phyloP scores from a whole-genome alignment of 2,329 filamentous ascomycete genomes.

The Clarireedia paspali region DNA sequence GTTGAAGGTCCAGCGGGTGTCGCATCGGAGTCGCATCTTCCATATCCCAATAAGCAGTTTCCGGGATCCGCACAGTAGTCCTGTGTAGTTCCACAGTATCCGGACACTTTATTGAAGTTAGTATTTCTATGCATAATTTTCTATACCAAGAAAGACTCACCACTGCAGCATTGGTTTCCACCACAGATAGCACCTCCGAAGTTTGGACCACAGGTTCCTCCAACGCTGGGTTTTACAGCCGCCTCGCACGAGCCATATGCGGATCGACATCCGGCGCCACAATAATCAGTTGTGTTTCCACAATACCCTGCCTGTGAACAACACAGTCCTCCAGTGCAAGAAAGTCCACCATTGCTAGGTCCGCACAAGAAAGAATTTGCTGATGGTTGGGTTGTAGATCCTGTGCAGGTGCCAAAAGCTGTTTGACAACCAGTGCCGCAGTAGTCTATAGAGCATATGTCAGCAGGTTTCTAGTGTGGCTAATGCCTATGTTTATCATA shows the following conservation, averaged over 20 bases:
- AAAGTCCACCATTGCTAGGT: not conserved
- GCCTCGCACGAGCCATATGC: conserved; percentile 8
- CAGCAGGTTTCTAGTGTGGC: not conserved
- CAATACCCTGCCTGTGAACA: conserved; percentile 7
- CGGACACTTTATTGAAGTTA: conserved; percentile 3
- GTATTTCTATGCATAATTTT: not conserved
- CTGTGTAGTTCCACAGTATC: conserved; percentile 10
- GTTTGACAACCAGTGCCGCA: conserved; percentile 21
- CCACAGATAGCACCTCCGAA: conserved; percentile 10
- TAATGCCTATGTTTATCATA: not conserved
- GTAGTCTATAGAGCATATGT: conserved; percentile 12
- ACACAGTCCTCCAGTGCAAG: conserved; percentile 3
- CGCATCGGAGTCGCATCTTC: conserved; percentile 48
- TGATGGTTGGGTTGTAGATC: conserved; percentile 4
- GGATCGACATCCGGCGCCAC: conserved; percentile 16
- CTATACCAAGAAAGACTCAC: not conserved
- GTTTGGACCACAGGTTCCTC: conserved; percentile 10
- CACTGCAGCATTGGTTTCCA: conserved; percentile 14
- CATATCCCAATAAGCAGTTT: conserved; percentile 15
- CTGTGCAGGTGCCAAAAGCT: conserved; percentile 7
- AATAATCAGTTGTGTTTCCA: conserved; percentile 9
- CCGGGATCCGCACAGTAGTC: conserved; percentile 18
- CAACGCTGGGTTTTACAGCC: not conserved
- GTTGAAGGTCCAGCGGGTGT: conserved; percentile 48
- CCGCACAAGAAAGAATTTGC: not conserved